Base-by-base conservation (phyloP, 176 grass and related monocot genomes). In the Lolium rigidum region DNA sequence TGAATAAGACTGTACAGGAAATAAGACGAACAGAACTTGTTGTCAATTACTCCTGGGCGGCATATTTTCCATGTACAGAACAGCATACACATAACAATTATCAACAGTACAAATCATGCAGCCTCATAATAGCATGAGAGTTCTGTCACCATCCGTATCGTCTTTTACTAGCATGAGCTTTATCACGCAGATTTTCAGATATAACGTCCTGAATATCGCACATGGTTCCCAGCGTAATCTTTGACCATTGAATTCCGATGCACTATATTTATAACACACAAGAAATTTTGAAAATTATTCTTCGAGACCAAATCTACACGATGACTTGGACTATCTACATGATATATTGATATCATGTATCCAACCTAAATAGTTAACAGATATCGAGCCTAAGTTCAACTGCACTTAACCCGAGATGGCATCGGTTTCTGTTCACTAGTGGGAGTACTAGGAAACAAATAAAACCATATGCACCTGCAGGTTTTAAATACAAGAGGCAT, bases 61-160 rank as follows among this genome's bases (percentile, higher is more conserved):
- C 2, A 58, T 22, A 50, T 74, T 86, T 86, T 81, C 76, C 83
- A 82, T 76, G 49, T 51, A 67, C 35, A 84, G 5, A 85, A 80
- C 10, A 80, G 9, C 77, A 60, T 76, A 58, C 55, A 81, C 14
- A 85, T 25, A 80, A 21, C 10, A 63, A 64, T 35, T 31, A 57
- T 66, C 37, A 72, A 24, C 57, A 66, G 44, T 50, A 74, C 44
- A 44, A 74, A 14, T 25, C 48, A 75, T n/a, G 61, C 18, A 14
- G 74, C 62, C 18, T 48, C 59, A 35, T 7, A 48, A 75, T 57
- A 38, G 5, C 21, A 71, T 43, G 15, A 55, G 48, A 71, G 22
- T 43, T 75, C 21, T 76, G 18, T 61, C 59, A 70, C 51, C 24
- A 15, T 48, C 70, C n/a, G 24, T 7, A 73, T 48, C 20, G n/a